Evolutionary conservation across 139 green algal genomes (phyloP).

Genomic region (Gonium pectorale): DNA sequence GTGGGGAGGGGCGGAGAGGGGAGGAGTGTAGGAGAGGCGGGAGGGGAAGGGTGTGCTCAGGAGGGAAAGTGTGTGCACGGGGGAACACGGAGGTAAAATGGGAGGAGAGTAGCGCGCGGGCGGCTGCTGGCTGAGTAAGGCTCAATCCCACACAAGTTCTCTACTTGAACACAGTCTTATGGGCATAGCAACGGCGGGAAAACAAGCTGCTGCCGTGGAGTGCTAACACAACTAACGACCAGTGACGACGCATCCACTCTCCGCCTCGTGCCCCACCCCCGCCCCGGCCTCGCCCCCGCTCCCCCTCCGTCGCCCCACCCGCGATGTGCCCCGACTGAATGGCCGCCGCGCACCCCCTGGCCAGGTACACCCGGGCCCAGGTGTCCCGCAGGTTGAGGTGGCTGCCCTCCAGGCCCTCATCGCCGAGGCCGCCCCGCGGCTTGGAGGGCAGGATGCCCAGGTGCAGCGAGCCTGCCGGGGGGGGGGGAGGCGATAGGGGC

Average conservation of each 20-base stretch:
- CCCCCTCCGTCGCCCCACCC: conserved; percentile 33
- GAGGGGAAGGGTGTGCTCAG: background rate
- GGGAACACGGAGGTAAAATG: no score
- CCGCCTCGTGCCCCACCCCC: background rate
- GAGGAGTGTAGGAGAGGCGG: background rate
- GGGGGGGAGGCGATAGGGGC: background rate
- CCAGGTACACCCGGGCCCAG: conserved; percentile 82
- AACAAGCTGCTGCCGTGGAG: no score
- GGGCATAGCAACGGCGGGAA: no score
- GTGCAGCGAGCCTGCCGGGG: conserved; percentile 37
- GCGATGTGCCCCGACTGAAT: conserved; percentile 75
- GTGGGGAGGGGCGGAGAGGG: background rate
- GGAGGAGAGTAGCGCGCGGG: no score
- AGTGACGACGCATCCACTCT: background rate
- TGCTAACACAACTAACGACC: no score
- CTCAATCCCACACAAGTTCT: no score
- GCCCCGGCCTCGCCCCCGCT: background rate
- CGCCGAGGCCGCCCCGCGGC: background rate
- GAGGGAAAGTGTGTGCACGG: no score
- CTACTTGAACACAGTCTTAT: no score
- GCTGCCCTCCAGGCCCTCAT: background rate
- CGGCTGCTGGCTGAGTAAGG: no score
- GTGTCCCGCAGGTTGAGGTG: conserved; percentile 73
- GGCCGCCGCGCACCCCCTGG: conserved; percentile 70
- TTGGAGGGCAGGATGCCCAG: conserved; percentile 24